Evolutionary conservation across 2,329 filamentous ascomycete species (phyloP).

Genomic region (Fulvia fulva): DNA sequence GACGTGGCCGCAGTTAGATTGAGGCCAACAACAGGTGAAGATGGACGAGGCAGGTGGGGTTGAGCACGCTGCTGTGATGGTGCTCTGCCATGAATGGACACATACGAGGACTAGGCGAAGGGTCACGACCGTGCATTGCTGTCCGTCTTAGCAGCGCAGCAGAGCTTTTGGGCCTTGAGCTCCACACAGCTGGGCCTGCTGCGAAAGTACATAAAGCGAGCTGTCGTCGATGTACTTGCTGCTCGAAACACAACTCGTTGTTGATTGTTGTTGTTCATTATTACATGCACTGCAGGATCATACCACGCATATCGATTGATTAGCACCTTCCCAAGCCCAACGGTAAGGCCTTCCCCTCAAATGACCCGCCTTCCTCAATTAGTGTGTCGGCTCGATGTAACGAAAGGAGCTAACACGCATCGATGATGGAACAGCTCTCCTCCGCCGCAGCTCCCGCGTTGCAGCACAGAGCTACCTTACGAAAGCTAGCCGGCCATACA

Average conservation of each 20-base stretch:
- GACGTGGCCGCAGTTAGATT: constrained; percentile 1
- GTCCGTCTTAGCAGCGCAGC: neutral
- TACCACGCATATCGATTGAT: too few species aligned
- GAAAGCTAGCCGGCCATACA: constrained; percentile 6
- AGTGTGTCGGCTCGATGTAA: constrained; percentile 9
- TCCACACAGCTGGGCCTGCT: neutral
- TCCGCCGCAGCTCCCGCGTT: constrained; percentile 5
- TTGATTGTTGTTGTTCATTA: neutral
- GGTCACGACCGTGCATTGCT: neutral
- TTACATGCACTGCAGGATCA: too few species aligned
- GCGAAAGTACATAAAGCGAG: neutral
- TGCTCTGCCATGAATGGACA: neutral
- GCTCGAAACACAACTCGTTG: neutral
- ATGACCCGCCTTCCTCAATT: neutral
- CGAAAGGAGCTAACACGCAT: constrained; percentile 7
- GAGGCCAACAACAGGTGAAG: neutral
- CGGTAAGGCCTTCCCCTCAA: constrained; percentile 7
- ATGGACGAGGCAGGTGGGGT: neutral
- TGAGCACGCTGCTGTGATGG: neutral
- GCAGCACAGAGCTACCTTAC: constrained; percentile 7
- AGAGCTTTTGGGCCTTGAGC: neutral
- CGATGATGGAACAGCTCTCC: constrained; percentile 5
- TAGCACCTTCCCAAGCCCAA: neutral
- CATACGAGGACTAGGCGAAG: neutral
- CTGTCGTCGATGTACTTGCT: neutral